A percentile compares a stretch with the other conserved stretches of the same genome.
Conservation (phyloP, 2,329 filamentous ascomycete species). For the Calonectria hongkongensis region DNA sequence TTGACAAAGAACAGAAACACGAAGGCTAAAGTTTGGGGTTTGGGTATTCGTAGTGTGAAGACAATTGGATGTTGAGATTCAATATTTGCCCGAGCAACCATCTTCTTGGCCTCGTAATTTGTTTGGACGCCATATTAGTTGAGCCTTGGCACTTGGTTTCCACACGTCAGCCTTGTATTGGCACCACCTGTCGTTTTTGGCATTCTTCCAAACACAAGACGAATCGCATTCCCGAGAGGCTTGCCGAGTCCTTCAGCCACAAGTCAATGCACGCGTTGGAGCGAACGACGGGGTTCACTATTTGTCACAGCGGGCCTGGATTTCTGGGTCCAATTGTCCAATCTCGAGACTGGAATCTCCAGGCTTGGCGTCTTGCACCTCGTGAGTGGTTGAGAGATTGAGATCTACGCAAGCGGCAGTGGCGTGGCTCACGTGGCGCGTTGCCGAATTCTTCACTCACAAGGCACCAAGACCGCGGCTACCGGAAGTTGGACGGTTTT, state of each 20-base stretch:
- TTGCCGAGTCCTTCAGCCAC: not conserved
- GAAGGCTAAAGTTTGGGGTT: too few relatives aligned
- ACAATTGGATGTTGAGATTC: too few relatives aligned
- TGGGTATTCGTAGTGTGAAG: too few relatives aligned
- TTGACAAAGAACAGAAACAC: too few relatives aligned
- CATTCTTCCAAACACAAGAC: not conserved
- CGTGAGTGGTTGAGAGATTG: conserved; percentile 9
- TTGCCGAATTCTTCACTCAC: conserved; percentile 23
- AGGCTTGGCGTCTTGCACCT: not conserved
- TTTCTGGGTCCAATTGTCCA: conserved; percentile 3
- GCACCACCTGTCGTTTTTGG: not conserved
- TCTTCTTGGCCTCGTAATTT: too few relatives aligned
- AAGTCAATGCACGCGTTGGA: not conserved
- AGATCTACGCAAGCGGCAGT: not conserved
- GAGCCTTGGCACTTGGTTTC: not conserved
- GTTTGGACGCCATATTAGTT: too few relatives aligned
- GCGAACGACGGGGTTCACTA: not conserved
- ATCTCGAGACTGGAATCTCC: not conserved
- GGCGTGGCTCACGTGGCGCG: not conserved
- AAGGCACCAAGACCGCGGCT: not conserved
- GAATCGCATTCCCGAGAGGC: not conserved
- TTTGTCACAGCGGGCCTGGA: conserved; percentile 8
- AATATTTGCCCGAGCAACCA: too few relatives aligned
- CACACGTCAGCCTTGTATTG: not conserved
- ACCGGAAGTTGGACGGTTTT: conserved; percentile 16